These are phyloP conservation scores for Gonium pectorale DNA, from an alignment of 139 green algal species.

Conservation along the genomic window DNA sequence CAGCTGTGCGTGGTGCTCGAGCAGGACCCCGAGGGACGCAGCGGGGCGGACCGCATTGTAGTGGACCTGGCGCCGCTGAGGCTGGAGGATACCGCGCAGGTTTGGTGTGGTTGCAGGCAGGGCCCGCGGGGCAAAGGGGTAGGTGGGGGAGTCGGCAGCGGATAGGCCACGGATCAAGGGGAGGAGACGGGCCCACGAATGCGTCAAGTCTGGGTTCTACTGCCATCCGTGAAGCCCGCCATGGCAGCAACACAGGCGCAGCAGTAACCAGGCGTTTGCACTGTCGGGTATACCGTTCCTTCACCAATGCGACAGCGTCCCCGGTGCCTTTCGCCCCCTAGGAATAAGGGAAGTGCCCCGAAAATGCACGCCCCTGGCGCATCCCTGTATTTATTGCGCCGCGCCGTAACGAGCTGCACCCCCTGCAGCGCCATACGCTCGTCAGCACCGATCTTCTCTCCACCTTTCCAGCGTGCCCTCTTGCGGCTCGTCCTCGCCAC, in stretches of 20 bases:
- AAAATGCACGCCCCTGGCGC: not conserved
- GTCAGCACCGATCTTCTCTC: not conserved
- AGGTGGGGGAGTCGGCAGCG: not conserved
- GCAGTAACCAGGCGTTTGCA: no score
- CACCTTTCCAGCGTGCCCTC: not conserved
- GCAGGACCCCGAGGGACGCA: slow-evolving; percentile 54
- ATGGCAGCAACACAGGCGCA: no score
- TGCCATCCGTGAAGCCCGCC: no score
- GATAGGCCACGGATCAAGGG: no score
- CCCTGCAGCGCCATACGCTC: not conserved
- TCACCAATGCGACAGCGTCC: no score
- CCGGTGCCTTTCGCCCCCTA: no score
- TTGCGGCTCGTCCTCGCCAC: no score
- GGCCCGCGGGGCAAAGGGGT: not conserved
- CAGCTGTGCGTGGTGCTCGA: slow-evolving; percentile 70
- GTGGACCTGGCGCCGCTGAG: slow-evolving; percentile 71
- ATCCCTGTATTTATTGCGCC: not conserved
- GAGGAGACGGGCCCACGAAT: no score
- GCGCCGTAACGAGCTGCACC: no score
- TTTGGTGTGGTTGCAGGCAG: not conserved
- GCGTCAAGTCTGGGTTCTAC: no score
- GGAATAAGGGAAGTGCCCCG: no score
- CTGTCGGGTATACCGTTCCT: no score
- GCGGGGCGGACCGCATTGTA: slow-evolving; percentile 60
- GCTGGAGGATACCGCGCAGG: not conserved